These are phyloP conservation scores for Gossypium lobatum DNA, from an alignment of 441 rosid genomes.

Conservation along the genomic window DNA sequence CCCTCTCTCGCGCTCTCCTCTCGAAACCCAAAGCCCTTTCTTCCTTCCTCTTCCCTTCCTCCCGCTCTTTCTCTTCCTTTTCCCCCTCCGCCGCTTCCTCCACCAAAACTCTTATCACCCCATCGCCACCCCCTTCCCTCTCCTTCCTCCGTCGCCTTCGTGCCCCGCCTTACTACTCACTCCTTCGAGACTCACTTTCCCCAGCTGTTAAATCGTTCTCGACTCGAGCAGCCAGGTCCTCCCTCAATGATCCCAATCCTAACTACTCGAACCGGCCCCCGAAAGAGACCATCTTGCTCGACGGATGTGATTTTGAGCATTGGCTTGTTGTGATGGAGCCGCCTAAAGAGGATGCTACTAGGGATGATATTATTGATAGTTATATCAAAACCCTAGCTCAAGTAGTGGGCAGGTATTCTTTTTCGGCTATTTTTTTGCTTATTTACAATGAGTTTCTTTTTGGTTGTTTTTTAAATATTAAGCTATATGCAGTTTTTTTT, in stretches of 20 bases:
- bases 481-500: background rate
- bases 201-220: constrained; percentile 29
- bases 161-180: constrained; percentile 19
- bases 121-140: constrained; percentile 12
- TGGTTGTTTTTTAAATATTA: background rate
- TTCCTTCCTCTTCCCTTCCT: constrained; percentile 16
- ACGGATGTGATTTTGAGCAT: constrained; percentile 85
- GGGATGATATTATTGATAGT: constrained; percentile 72
- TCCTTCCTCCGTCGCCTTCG: constrained; percentile 28
- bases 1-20: constrained; percentile 28
- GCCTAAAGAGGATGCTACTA: constrained; percentile 54
- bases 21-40: constrained; percentile 26
- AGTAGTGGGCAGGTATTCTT: constrained; percentile 58
- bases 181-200: constrained; percentile 13
- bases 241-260: constrained; percentile 59
- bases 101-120: constrained; percentile 11
- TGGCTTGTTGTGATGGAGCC: constrained; percentile 84
- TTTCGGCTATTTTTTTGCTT: background rate
- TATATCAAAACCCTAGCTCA: constrained; percentile 63
- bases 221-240: constrained; percentile 43
- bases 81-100: constrained; percentile 12
- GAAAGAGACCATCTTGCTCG: constrained; percentile 76
- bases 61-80: constrained; percentile 29
- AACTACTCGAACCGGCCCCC: constrained; percentile 87
- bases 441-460: background rate